Percentiles rank a stretch among this genome's conserved stretches.
phyloP scores from a whole-genome alignment of 2,329 filamentous ascomycete species.

The Fusarium metavorans region DNA sequence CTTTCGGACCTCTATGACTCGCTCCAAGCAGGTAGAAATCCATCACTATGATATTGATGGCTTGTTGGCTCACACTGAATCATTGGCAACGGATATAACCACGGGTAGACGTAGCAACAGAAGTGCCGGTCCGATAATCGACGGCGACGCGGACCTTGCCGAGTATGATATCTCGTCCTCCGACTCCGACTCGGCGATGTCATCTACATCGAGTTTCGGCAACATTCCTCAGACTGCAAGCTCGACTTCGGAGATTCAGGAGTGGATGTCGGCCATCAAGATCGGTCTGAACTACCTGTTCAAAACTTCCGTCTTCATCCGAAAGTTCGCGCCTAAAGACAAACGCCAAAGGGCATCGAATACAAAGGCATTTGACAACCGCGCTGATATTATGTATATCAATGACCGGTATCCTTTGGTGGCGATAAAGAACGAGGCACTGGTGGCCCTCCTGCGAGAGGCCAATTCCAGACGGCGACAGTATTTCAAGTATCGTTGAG shows the following conservation, averaged over 20 bases:
- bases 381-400: background rate
- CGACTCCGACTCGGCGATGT: background rate
- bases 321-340: background rate
- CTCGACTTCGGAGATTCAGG: background rate
- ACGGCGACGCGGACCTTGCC: background rate
- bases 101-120: background rate
- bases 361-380: background rate
- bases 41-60: background rate
- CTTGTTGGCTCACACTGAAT: background rate
- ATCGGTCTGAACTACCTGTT: background rate
- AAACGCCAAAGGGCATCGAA: background rate
- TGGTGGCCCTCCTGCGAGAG: background rate
- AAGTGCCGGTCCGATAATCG: background rate
- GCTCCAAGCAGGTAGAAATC: background rate
- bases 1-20: background rate
- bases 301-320: background rate
- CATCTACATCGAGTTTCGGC: background rate
- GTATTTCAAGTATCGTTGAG: background rate
- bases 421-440: background rate
- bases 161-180: background rate
- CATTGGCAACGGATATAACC: background rate
- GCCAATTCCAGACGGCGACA: background rate
- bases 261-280: background rate
- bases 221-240: background rate
- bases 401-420: background rate